phyloP scores from a whole-genome alignment of 805 yeast species.

The Cephaloascus albidus region DNA sequence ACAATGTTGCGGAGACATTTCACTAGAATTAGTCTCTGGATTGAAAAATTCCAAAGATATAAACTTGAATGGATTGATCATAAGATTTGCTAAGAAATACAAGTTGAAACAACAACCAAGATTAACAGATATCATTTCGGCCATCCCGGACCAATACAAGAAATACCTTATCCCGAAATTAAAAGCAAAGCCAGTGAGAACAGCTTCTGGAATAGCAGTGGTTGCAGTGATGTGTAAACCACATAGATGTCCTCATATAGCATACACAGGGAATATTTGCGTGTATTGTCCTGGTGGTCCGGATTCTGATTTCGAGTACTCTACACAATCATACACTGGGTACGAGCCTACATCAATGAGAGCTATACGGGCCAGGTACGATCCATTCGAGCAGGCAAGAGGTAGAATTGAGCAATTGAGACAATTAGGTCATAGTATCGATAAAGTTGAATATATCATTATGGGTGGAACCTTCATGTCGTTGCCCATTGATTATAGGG shows the following conservation, averaged over 20 bases:
- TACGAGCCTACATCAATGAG: constrained; percentile 99
- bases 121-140: constrained; percentile 85
- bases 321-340: constrained; percentile 97
- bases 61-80: constrained; percentile 84
- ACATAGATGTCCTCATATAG: constrained; percentile 97
- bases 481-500: constrained; percentile 81
- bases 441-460: constrained; percentile 93
- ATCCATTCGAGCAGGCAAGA: constrained; percentile 96
- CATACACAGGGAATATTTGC: constrained; percentile 97
- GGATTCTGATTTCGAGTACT: constrained; percentile 94
- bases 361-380: constrained; percentile 97
- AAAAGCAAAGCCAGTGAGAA: constrained; percentile 97
- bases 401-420: constrained; percentile 95
- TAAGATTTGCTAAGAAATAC: constrained; percentile 80
- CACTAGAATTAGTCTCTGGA: constrained; percentile 75
- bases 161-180: constrained; percentile 85
- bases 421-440: constrained; percentile 92
- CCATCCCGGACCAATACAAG: constrained; percentile 94
- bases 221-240: constrained; percentile 99
- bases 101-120: constrained; percentile 89
- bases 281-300: constrained; percentile 99
- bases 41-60: constrained; percentile 67
- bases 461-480: constrained; percentile 99
- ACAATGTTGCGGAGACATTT: constrained; percentile 87
- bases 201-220: constrained; percentile 98